Evolutionary conservation across 148 eudicot genomes (phyloP), one percentile per base, ranked within the genome.

Genomic region (Rhododendron vialii): DNA sequence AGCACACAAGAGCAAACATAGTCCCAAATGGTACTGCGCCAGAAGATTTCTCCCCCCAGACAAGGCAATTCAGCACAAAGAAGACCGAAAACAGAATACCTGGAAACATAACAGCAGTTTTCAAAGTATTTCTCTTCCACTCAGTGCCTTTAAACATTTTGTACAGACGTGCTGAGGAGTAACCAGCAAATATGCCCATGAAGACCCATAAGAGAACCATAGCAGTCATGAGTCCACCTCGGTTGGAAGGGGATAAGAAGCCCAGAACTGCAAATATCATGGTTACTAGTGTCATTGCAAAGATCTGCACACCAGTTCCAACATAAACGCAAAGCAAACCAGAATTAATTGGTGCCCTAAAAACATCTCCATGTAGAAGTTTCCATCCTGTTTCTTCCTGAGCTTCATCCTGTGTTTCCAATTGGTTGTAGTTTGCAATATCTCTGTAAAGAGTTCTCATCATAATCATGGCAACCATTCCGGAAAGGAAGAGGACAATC

Each of bases 381-480:
- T 90, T 90, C 92, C 92, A 90, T 53, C 92, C 92, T 18, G 92
- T 89, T 86, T 90, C 92, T 87, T 90, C 92, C 85, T 88, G 92
- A 61, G 87, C 90, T 82, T 90, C 92, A 43, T 90, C 92, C 82
- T 87, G 90, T 20, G 90, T 88, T 41, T 88, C 92, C 59, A 90
- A n/a, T 83, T 90, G 92, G 63, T 90, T 90, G 41, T 90, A 90
- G 38, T 90, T 90, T 55, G 92, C 90, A 45, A 90, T 90, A 85
- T 90, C 92, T 87, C 89, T 85, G 82, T 90, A 90, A 6, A 90
- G 86, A 18, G 92, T 90, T 87, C 90, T 83, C 90, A 90, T 88
- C 90, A 90, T 90, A 84, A 90, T 90, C 90, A 90, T 90, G 55
- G 92, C 92, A 74, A 90, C 90, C 89, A 90, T 90, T 45, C 92